phyloP scores from a whole-genome alignment of 345 rosid genomes.

The Eucalyptus polybractea region DNA sequence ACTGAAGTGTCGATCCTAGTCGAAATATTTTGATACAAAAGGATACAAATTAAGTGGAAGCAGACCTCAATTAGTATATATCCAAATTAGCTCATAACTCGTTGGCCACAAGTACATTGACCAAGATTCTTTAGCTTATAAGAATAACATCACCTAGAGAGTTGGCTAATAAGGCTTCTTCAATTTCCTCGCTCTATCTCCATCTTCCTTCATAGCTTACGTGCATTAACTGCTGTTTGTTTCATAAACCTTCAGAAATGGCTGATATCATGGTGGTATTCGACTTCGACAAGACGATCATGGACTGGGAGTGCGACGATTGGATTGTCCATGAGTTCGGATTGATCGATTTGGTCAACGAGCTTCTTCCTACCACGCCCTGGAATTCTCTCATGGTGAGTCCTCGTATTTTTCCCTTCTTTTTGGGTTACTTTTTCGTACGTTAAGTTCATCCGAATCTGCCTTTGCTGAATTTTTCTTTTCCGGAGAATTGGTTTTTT shows the following conservation, averaged over 20 bases:
- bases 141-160: not conserved
- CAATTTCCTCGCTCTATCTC: not conserved
- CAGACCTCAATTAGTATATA: not conserved
- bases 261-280: constrained; percentile 46
- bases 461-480: not conserved
- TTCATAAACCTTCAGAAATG: constrained; percentile 2
- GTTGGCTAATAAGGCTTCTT: not conserved
- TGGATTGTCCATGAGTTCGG: constrained; percentile 79
- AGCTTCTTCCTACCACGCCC: constrained; percentile 82
- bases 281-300: constrained; percentile 78
- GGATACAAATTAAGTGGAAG: not conserved
- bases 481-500: not conserved
- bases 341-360: constrained; percentile 50
- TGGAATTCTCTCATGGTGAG: constrained; percentile 83
- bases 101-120: not conserved
- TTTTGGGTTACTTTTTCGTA: not conserved
- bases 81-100: not conserved
- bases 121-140: not conserved
- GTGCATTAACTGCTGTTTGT: not conserved
- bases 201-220: not conserved
- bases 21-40: not conserved
- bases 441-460: not conserved
- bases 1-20: not conserved
- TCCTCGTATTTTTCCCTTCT: not conserved
- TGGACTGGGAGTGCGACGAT: constrained; percentile 81